These are phyloP conservation scores for Begonia peltatifolia DNA, from an alignment of 306 rosid genomes.

Conservation along the genomic window DNA sequence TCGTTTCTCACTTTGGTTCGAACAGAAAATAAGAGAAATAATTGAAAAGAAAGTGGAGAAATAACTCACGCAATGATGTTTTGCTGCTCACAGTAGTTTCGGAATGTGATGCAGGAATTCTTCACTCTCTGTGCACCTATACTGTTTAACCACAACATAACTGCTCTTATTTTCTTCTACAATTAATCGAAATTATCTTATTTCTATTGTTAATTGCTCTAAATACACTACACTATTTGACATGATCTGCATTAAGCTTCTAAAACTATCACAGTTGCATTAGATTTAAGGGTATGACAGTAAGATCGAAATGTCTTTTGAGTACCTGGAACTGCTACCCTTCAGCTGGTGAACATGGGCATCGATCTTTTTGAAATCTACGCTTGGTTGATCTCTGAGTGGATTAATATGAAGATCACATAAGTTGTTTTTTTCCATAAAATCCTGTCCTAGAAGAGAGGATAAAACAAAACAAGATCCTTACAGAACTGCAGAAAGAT, in stretches of 20 bases:
- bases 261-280: too few relatives aligned
- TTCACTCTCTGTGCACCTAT: constrained; percentile 85
- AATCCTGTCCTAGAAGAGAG: constrained; percentile 10
- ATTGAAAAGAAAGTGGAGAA: constrained; percentile 3
- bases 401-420: neutral
- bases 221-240: too few relatives aligned
- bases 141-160: constrained; percentile 19
- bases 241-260: too few relatives aligned
- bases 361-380: constrained; percentile 83
- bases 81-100: constrained; percentile 74
- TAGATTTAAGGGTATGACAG: too few relatives aligned
- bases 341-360: constrained; percentile 93
- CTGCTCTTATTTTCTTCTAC: too few relatives aligned
- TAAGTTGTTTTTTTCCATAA: neutral
- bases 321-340: constrained; percentile 97
- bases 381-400: constrained; percentile 47
- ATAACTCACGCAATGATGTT: constrained; percentile 64
- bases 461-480: constrained; percentile 4
- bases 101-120: constrained; percentile 69
- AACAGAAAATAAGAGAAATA: neutral
- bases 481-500: constrained; percentile 72
- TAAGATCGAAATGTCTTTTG: neutral
- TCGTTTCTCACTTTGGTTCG: neutral
- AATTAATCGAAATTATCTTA: too few relatives aligned
- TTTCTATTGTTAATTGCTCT: too few relatives aligned